Evolutionary conservation across 2,329 filamentous ascomycete genomes (phyloP).

Genomic region (Fusarium sp.): DNA sequence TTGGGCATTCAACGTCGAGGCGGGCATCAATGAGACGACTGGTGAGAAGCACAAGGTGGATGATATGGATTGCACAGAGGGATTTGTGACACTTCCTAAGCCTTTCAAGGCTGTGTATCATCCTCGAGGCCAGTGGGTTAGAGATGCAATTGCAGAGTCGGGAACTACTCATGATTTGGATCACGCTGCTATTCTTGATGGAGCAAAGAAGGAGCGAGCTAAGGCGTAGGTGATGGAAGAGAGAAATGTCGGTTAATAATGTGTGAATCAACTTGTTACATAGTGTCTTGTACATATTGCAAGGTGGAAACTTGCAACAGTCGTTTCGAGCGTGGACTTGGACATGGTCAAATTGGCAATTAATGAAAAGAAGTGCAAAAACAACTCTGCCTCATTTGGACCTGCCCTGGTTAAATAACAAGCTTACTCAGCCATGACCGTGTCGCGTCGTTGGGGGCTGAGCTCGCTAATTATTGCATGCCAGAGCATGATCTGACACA

Average conservation of each 20-base stretch:
- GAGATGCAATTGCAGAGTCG: slow-evolving; percentile 21
- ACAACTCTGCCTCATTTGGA: not conserved
- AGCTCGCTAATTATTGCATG: not conserved
- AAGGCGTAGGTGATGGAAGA: not conserved
- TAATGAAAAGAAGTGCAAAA: not conserved
- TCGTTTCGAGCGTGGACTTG: not conserved
- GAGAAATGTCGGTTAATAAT: not conserved
- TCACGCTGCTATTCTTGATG: slow-evolving; percentile 3
- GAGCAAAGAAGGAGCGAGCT: not conserved
- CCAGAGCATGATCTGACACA: not conserved
- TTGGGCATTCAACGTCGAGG: slow-evolving; percentile 58
- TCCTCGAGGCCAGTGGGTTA: slow-evolving; percentile 44
- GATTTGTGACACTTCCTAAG: slow-evolving; percentile 42
- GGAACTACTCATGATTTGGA: slow-evolving; percentile 6
- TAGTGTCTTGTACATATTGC: not conserved
- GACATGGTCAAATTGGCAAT: not conserved
- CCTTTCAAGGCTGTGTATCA: slow-evolving; percentile 43
- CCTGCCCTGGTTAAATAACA: not conserved
- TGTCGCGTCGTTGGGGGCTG: not conserved
- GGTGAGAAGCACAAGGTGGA: slow-evolving; percentile 34
- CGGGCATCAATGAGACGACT: slow-evolving; percentile 30
- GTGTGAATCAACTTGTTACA: not conserved
- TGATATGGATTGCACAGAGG: slow-evolving; percentile 40
- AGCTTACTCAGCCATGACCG: not conserved
- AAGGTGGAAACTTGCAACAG: not conserved